phyloP scores from a whole-genome alignment of 257 asterid species.

The Paulownia fortunei region DNA sequence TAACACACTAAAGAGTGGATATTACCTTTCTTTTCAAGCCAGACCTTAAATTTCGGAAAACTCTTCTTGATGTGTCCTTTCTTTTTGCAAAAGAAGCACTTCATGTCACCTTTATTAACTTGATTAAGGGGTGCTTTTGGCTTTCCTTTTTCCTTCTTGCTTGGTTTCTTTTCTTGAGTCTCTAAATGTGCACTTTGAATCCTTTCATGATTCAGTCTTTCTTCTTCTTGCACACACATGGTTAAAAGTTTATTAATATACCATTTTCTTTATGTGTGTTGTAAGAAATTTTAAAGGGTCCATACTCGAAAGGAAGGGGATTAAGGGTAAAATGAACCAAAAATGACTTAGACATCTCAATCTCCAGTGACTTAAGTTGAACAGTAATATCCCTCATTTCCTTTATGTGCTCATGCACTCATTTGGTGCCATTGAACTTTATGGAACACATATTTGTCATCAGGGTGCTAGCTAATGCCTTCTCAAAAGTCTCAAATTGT shows the following conservation, averaged over 20 bases:
- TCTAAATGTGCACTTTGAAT: neutral
- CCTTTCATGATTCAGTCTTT: neutral
- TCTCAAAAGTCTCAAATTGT: too few relatives aligned
- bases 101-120: neutral
- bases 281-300: too few relatives aligned
- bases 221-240: constrained; percentile 12
- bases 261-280: too few relatives aligned
- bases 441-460: neutral
- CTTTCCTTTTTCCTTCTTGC: neutral
- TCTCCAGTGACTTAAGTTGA: neutral
- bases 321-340: neutral
- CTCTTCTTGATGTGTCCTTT: too few relatives aligned
- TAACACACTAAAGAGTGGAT: too few relatives aligned
- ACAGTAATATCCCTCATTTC: neutral
- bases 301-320: too few relatives aligned
- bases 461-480: neutral
- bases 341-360: neutral
- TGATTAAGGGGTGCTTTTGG: neutral
- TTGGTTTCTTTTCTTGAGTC: neutral
- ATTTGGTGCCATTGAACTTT: neutral
- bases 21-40: too few relatives aligned
- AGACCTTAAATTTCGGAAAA: too few relatives aligned
- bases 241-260: too few relatives aligned
- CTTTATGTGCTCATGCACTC: neutral
- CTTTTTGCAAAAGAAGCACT: neutral